Evolutionary conservation across 805 yeast genomes (phyloP), one percentile per base, ranked within the genome.

Genomic region (Cyberlindnera sargentensis): DNA sequence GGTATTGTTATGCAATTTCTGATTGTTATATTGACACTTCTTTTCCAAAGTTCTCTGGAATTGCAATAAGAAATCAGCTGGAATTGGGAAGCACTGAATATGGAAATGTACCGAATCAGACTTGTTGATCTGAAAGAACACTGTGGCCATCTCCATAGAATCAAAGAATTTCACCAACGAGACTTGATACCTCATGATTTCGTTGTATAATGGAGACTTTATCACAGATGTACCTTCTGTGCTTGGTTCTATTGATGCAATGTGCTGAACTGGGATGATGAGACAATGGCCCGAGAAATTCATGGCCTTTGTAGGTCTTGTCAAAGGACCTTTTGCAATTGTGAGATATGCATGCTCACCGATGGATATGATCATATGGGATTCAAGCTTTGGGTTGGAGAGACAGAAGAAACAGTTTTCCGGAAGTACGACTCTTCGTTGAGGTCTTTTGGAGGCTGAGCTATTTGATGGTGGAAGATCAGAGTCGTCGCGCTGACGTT

Each of bases 261-360:
- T 67, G 58, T 89, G 97, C 23, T 81, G 78, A 20, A 90, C 75
- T 0, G 96, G 95, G 9, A 88, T 77, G 7, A 90, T 71, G 36
- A 89, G 67, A 24, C 86, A 85, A 66, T 89, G 96, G 0, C 95
- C 96, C 0, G 95, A 76, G 55, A 85, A 80, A 7, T 68, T 65
- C 56, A 72, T 64, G 4, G 73, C 62, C 4, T 65, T 63, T 10
- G 66, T 66, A 1, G 82, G 76, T 27, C 71, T 62, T 2, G 85
- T 76, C 20, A 89, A 62, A 0, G 97, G 96, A 0, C 97, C 97
- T 56, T 84, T 88, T 0, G 95, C 95, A 11, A 81, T 70, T 0
- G 96, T 82, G 45, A 89, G 40, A 58, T 88, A 89, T 0, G 78
- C 64, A 37, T 68, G 66, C 9, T 73, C 72, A 0, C 86, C 91